Base-by-base conservation (phyloP, 176 grass and related monocot genomes). In the Lolium perenne region DNA sequence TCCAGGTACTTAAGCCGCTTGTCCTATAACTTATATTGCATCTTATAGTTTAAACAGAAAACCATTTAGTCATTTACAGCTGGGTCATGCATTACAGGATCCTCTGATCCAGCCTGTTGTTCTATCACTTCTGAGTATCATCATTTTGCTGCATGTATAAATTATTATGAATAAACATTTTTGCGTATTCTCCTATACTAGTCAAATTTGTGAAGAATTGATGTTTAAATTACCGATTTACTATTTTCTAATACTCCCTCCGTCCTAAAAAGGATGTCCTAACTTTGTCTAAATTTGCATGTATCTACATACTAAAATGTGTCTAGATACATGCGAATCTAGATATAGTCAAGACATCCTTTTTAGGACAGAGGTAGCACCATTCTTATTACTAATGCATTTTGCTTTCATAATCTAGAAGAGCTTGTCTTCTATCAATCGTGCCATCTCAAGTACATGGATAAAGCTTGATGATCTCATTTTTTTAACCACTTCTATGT, bases 381-480 rank as follows among this genome's bases (percentile, higher is more conserved):
- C 15, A 80, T 80, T 8, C 10, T 81, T 64, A 77, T 64, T 85
- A 66, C 74, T 92, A 87, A 88, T 80, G 54, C 57, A 46, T 88
- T 80, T 72, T 64, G 6, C 69, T 90, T 94, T 81, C 73, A 77
- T 94, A 72, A 47, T 91, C 51, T 89, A 97, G 95, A 90, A 93
- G 76, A 91, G 91, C 54, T 6, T 91, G 46, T 87, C 41, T 57
- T 86, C 69, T 38, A 78, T 93, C 20, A 76, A 85, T 29, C 16
- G 64, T 76, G 82, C 82, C 62, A 83, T 97, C 76, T 97, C 89
- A 91, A 93, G 85, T 81, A 77, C 83, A 88, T 90, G 89, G 93
- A 41, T 93, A 74, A 72, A 62, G 13, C 84, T 35, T 21, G 77
- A 92, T 71, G 90, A 97, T 71, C 53, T 91, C 66, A 97, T 90